Conservation (phyloP, 1,284 basidiomycete genomes). For the Marasmius sp. region DNA sequence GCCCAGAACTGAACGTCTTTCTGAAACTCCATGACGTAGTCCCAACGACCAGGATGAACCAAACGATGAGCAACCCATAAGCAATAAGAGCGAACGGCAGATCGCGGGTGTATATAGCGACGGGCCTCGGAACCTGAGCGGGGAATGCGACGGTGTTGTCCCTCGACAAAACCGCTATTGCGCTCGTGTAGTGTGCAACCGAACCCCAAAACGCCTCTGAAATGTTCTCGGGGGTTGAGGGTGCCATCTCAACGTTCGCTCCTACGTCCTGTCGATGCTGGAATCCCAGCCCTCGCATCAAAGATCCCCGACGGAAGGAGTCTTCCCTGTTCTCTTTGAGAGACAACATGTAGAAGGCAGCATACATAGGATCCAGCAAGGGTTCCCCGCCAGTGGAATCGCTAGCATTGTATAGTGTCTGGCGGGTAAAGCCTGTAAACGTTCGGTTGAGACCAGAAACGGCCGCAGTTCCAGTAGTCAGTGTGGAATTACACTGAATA, state of each 20-base stretch:
- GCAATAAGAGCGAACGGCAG: not conserved
- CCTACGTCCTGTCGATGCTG: no score
- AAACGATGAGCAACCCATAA: not conserved
- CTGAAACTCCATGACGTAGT: not conserved
- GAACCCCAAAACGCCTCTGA: no score
- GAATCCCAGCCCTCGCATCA: no score
- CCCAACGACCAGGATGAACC: not conserved
- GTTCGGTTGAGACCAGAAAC: not conserved
- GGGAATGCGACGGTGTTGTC: not conserved
- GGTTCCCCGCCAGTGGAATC: no score
- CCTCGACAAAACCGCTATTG: not conserved
- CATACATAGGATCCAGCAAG: no score
- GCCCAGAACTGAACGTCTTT: not conserved
- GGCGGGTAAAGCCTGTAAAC: not conserved
- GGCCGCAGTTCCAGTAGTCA: not conserved
- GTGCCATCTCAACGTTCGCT: no score
- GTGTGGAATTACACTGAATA: not conserved
- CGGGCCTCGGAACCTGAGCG: not conserved
- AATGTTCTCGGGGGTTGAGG: no score
- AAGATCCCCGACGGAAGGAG: no score
- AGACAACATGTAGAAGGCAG: no score
- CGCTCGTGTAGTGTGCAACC: no score
- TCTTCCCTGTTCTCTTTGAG: no score
- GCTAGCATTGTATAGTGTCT: not conserved
- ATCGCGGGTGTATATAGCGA: no score